Percentiles rank a stretch among this genome's conserved stretches.
These are phyloP conservation scores for Lyophyllum semitale DNA, from an alignment of 768 basidiomycete genomes.

Conservation along the genomic window DNA sequence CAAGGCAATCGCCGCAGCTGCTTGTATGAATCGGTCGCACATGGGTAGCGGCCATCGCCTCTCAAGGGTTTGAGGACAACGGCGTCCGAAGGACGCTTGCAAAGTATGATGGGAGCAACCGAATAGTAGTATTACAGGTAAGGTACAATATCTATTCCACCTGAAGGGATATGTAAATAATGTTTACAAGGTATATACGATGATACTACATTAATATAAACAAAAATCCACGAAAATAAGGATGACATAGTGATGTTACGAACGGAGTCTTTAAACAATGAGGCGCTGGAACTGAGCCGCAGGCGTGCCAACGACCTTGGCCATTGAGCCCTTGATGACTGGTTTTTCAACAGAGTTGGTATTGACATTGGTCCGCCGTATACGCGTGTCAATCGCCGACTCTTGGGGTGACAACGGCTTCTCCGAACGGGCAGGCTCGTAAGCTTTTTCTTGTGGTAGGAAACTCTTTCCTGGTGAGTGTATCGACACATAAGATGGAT, in stretches of 20 bases:
- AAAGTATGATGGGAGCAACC: not conserved
- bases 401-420: constrained; percentile 15
- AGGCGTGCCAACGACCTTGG: constrained; percentile 43
- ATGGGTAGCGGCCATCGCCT: too few species aligned
- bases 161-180: not conserved
- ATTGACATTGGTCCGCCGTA: constrained; percentile 39
- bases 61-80: too few species aligned
- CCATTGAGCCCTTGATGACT: constrained; percentile 56
- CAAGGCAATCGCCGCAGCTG: too few species aligned
- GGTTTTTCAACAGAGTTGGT: constrained; percentile 47
- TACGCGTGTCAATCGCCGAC: constrained; percentile 37
- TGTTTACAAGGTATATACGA: not conserved
- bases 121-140: not conserved
- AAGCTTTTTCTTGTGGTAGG: constrained; percentile 17
- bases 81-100: too few species aligned
- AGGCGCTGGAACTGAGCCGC: constrained; percentile 27
- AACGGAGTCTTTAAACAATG: constrained; percentile 12
- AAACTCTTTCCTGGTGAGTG: constrained; percentile 15
- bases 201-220: not conserved
- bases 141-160: not conserved
- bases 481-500: not conserved
- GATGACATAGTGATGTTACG: not conserved
- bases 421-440: constrained; percentile 38
- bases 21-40: too few species aligned
- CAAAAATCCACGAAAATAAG: not conserved